Percentiles rank a stretch among this genome's conserved stretches.
Evolutionary conservation across 148 eudicot genomes (phyloP).

Genomic region (Cornus kousa): DNA sequence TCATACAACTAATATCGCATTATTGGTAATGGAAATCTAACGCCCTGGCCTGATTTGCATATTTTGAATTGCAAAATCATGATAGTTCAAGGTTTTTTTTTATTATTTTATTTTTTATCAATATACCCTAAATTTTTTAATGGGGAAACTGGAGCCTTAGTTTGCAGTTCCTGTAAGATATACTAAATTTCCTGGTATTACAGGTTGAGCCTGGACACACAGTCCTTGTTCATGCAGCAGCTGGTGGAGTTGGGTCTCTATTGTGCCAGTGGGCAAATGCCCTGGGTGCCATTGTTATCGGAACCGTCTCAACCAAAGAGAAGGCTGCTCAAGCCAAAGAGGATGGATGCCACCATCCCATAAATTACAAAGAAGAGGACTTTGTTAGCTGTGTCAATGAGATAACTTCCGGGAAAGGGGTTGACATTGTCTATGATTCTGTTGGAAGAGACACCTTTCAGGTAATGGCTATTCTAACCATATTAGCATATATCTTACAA

Average conservation of each 20-base stretch:
- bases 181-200: background rate
- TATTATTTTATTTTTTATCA: too few relatives aligned
- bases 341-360: conserved; percentile 74
- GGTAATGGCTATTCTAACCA: conserved; percentile 28
- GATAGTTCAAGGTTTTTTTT: too few relatives aligned
- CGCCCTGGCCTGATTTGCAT: too few relatives aligned
- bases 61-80: too few relatives aligned
- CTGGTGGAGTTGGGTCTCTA: conserved; percentile 73
- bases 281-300: conserved; percentile 71
- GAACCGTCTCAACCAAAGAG: conserved; percentile 65
- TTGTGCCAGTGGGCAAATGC: conserved; percentile 80
- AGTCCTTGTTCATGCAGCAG: conserved; percentile 70
- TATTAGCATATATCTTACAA: background rate
- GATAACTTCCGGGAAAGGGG: conserved; percentile 70
- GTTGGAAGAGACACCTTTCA: conserved; percentile 75
- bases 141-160: background rate
- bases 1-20: too few relatives aligned
- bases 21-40: too few relatives aligned
- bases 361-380: conserved; percentile 62
- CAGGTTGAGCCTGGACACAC: conserved; percentile 76
- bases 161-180: background rate
- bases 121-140: background rate
- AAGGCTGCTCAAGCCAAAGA: conserved; percentile 71
- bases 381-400: conserved; percentile 64
- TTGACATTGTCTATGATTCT: conserved; percentile 76